Base-by-base conservation (phyloP, 495 filamentous ascomycete species). In the Aspergillus wentii region DNA sequence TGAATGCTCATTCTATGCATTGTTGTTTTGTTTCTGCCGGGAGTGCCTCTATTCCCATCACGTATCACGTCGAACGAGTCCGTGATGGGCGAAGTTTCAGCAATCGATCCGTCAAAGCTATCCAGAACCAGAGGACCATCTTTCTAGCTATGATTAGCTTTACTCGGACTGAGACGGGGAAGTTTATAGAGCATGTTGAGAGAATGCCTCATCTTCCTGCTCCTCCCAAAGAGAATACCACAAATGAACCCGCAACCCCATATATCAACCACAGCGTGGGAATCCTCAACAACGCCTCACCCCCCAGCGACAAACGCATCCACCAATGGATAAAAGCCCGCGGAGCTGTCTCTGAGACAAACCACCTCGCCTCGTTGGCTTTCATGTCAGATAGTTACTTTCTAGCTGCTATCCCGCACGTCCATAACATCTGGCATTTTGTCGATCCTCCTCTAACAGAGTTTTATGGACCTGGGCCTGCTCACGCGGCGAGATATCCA, bases 1-100 rank as follows among this genome's bases (percentile, higher is more conserved):
- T 89, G 64, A 63, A 75, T 33, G 69, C 83, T 21, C 86, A 94
- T 64, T 80, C 74, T 52, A 88, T 89, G 83, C 88, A 94, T 69
- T 91, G 87, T 74, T 94, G 89, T 69, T 94, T 94, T 65, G 76
- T 94, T 18, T 78, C 90, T 4, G 85, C 84, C 5, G 88, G 88
- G 25, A 76, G 83, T 52, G 56, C 74, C 4, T 69, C 78, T 20
- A 75, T 86, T 17, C 85, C 88, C n/a, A 80, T 94, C 46, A 68
- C 89, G 35, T 94, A 83, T 51, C 76, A 88, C 52, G 88, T 94
- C 22, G 87, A 92, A 66, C 74, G 77, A 34, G 80, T 92, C 20
- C 79, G 88, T 30, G 79, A 85, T 47, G 88, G 88, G 14, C 75
- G 74, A 33, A 85, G 80, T 16, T 94, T 86, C 61, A 77, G 82